Evolutionary conservation across 805 yeast genomes (phyloP).

Genomic region (Yueomyces sinensis): DNA sequence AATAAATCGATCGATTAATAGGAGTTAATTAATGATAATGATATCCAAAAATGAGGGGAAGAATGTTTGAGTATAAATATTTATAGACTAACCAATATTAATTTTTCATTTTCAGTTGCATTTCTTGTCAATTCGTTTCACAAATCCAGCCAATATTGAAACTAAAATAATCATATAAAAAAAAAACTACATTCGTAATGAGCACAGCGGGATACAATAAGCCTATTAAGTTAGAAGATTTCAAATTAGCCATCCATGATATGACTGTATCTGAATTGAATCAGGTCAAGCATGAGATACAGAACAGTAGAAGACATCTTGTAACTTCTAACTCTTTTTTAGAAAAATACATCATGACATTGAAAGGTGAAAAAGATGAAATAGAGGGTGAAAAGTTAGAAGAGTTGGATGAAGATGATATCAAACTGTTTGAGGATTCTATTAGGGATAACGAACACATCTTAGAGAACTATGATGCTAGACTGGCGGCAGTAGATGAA

Average conservation of each 20-base stretch:
- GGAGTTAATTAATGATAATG: no score
- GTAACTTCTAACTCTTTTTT: slow-evolving; percentile 39
- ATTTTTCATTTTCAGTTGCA: no score
- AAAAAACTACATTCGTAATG: slow-evolving; percentile 8
- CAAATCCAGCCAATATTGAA: no score
- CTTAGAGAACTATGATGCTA: slow-evolving; percentile 34
- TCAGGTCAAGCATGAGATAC: slow-evolving; percentile 23
- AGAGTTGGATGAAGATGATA: slow-evolving; percentile 30
- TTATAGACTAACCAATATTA: no score
- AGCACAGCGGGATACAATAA: slow-evolving; percentile 20
- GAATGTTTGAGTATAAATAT: no score
- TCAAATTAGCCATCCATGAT: slow-evolving; percentile 38
- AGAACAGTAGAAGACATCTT: slow-evolving; percentile 33
- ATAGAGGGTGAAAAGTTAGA: slow-evolving; percentile 10
- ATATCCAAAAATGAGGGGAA: no score
- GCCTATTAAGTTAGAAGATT: slow-evolving; percentile 33
- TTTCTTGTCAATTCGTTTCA: no score
- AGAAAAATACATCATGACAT: slow-evolving; percentile 28
- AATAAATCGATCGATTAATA: no score
- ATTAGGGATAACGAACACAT: slow-evolving; percentile 43
- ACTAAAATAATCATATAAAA: no score
- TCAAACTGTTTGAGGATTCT: slow-evolving; percentile 39
- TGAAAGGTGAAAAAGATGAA: slow-evolving; percentile 17
- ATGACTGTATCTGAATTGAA: slow-evolving; percentile 34
- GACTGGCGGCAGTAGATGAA: slow-evolving; percentile 31